Evolutionary conservation across 2,329 filamentous ascomycete species (phyloP).

Genomic region (Aureobasidium lini): DNA sequence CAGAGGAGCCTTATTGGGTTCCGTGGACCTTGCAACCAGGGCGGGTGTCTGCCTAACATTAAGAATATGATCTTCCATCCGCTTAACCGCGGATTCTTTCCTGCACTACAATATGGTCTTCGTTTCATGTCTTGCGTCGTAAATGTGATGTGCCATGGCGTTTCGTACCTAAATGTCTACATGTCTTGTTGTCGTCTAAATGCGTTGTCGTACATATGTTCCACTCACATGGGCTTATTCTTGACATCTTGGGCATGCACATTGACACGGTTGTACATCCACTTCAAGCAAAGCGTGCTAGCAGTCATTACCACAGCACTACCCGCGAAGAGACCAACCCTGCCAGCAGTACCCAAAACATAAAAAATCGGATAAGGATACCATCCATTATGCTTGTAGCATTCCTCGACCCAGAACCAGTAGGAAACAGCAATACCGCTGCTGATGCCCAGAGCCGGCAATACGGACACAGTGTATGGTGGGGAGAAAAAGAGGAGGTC

Average conservation of each 20-base stretch:
- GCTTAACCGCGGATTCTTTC: not conserved
- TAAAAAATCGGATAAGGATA: constrained; percentile 85
- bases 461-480: constrained; percentile 59
- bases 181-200: not conserved
- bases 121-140: not conserved
- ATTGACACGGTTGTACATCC: constrained; percentile 61
- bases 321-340: constrained; percentile 57
- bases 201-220: not conserved
- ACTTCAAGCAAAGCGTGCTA: constrained; percentile 62
- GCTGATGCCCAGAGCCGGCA: constrained; percentile 53
- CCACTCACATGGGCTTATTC: constrained; percentile 6
- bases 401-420: constrained; percentile 71
- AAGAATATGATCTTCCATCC: constrained; percentile 9
- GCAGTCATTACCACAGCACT: constrained; percentile 60
- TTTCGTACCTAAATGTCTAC: not conserved
- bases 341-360: constrained; percentile 56
- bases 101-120: not conserved
- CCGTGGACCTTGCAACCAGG: not conserved
- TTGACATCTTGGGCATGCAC: constrained; percentile 31
- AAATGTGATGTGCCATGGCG: not conserved
- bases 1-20: constrained; percentile 1
- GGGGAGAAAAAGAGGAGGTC: constrained; percentile 64
- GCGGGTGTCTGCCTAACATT: not conserved
- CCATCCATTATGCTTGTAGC: constrained; percentile 59
- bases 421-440: constrained; percentile 57